Evolutionary conservation across 495 filamentous ascomycete species (phyloP).

Genomic region (Aspergillus olivimuriae): DNA sequence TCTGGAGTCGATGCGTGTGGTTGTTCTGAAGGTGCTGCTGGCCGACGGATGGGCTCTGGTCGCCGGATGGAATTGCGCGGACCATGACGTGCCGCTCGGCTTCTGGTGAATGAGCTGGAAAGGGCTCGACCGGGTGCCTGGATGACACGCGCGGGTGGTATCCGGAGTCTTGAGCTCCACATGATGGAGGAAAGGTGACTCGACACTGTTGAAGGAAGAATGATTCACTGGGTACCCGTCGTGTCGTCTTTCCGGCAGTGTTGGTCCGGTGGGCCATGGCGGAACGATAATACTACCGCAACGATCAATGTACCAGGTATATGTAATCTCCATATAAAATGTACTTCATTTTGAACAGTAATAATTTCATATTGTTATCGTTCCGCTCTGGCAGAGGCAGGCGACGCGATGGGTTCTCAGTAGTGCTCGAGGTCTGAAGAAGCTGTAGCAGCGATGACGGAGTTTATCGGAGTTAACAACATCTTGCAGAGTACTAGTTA

Average conservation of each 20-base stretch:
- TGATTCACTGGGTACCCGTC: too few relatives aligned
- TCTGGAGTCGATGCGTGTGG: conserved; percentile 3
- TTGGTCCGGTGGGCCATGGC: too few relatives aligned
- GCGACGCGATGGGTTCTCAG: too few relatives aligned
- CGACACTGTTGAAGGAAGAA: too few relatives aligned
- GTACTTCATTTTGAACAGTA: too few relatives aligned
- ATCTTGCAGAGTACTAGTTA: not conserved
- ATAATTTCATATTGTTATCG: too few relatives aligned
- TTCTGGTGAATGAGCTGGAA: conserved; percentile 25
- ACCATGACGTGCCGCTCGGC: conserved; percentile 20
- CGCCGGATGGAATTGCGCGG: conserved; percentile 28
- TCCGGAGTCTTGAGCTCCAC: conserved; percentile 26
- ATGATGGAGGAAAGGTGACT: conserved; percentile 10
- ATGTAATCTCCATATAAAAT: too few relatives aligned
- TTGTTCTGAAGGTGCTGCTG: conserved; percentile 4
- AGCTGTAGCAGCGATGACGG: conserved; percentile 26
- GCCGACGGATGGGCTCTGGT: conserved; percentile 16
- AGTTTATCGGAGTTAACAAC: conserved; percentile 32
- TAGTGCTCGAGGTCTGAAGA: too few relatives aligned
- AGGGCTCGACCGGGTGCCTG: conserved; percentile 21
- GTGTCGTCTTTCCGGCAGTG: too few relatives aligned
- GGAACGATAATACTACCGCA: too few relatives aligned
- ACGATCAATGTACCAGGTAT: too few relatives aligned
- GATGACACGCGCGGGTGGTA: conserved; percentile 16
- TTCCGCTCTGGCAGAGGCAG: too few relatives aligned